Evolutionary conservation across 2,329 filamentous ascomycete genomes (phyloP).

Genomic region (Penicillium vulpinum): DNA sequence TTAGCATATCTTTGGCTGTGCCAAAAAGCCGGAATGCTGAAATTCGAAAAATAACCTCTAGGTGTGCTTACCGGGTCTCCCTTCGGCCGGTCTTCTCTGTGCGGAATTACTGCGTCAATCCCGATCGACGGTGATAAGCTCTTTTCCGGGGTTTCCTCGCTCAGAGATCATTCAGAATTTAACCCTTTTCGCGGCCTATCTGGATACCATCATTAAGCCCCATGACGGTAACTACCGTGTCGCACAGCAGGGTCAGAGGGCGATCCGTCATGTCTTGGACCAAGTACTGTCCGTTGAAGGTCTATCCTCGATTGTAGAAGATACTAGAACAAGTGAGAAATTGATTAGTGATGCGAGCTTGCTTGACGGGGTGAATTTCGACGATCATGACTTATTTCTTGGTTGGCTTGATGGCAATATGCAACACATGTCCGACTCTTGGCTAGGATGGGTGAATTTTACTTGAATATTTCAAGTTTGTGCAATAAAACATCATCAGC

Average conservation of each 20-base stretch:
- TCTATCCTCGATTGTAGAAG: not conserved
- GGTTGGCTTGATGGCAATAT: conserved; percentile 7
- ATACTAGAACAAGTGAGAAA: not conserved
- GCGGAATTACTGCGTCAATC: conserved; percentile 29
- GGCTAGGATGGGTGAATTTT: conserved; percentile 10
- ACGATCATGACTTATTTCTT: conserved; percentile 6
- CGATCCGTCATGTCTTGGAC: conserved; percentile 26
- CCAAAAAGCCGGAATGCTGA: not conserved
- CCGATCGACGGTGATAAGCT: not conserved
- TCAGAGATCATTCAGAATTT: conserved; percentile 33
- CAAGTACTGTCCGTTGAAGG: conserved; percentile 15
- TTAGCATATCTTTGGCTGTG: not conserved
- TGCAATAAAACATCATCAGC: too few relatives aligned
- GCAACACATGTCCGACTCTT: conserved; percentile 6
- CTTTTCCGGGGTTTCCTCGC: conserved; percentile 16
- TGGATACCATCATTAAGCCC: conserved; percentile 21
- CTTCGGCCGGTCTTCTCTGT: conserved; percentile 29
- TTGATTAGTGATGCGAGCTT: not conserved
- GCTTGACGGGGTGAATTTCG: not conserved
- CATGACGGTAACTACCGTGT: conserved; percentile 28
- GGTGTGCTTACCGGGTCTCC: conserved; percentile 26
- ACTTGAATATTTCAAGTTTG: not conserved
- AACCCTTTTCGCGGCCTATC: conserved; percentile 27
- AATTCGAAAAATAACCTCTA: not conserved
- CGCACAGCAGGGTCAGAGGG: conserved; percentile 24